Conservation (phyloP, 2,329 filamentous ascomycete genomes). For the Escovopsis weberi region DNA sequence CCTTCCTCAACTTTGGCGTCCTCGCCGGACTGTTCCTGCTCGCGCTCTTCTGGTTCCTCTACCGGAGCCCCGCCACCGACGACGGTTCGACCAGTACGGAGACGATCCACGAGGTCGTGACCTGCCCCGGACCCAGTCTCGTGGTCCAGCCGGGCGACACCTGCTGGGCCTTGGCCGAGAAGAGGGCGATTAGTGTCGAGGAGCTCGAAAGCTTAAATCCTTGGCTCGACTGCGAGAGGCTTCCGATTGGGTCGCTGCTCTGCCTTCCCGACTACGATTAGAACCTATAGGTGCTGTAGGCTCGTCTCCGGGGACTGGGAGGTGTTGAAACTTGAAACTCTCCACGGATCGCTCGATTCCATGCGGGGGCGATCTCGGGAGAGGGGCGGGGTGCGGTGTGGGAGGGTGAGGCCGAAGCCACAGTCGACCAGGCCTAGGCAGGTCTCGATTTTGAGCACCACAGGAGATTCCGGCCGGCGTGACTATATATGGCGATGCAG, state of each 20-base stretch:
- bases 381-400: too few species aligned
- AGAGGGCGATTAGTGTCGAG: slow-evolving; percentile 27
- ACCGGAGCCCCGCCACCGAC: slow-evolving; percentile 14
- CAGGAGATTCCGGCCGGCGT: too few species aligned
- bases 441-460: too few species aligned
- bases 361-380: too few species aligned
- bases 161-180: slow-evolving; percentile 37
- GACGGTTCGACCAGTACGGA: too few species aligned
- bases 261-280: slow-evolving; percentile 24
- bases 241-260: slow-evolving; percentile 27
- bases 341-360: too few species aligned
- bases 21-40: slow-evolving; percentile 36
- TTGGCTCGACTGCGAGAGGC: slow-evolving; percentile 30
- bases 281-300: neutral
- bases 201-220: slow-evolving; percentile 30
- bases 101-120: slow-evolving; percentile 3
- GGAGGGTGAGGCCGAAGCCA: too few species aligned
- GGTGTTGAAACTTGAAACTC: neutral
- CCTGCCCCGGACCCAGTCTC: slow-evolving; percentile 22
- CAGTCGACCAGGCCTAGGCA: too few species aligned
- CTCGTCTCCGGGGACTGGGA: neutral
- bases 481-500: too few species aligned
- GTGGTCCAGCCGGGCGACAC: slow-evolving; percentile 32
- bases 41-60: slow-evolving; percentile 33
- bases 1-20: slow-evolving; percentile 44